Evolutionary conservation across 371 early-diverging fungal genomes (phyloP), one percentile per base, ranked within the genome.

Genomic region (Mucor saturninus): DNA sequence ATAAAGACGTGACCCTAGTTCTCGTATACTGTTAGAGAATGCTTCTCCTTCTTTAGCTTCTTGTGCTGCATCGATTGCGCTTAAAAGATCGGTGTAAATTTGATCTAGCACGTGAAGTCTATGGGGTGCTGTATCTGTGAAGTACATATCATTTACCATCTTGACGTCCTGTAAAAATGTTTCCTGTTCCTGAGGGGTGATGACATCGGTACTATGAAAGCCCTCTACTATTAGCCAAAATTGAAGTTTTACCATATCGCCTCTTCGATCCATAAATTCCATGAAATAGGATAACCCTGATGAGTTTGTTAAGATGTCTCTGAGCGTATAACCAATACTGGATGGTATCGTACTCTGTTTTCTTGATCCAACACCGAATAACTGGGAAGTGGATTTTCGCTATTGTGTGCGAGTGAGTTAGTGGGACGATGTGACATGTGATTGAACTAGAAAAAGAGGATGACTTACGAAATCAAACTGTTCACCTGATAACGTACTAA

Each of bases 161-260:
- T 79, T 69, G 13, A 84, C 84, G 58, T 88, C 86, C 29, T 86
- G 78, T 13, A 86, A 73, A 59, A 85, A 74, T 0, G 85, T 85
- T 40, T 71, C 55, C 21, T 67, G 69, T 26, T 70, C 71, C 6
- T 56, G 21, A 31, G 56, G 54, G 3, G 64, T 52, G 0, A 42
- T 51, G 6, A 35, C 26, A 21, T 68, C 67, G 7, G 73, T 65
- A 38, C 73, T 84, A 31, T 85, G 79, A 35, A 93, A 81, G 1
- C 91, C 87, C 63, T 93, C 87, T 10, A 91, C 86, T 46, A 84
- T 80, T 13, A 93, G 65, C 91, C 91, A 94, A 60, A 91, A 93
- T 63, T 91, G 91, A 1, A 93, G 81, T 28, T 85, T 77, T 28
- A 84, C 71, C 77, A 86, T 81, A 55, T 80, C 83, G 2, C 87